Evolutionary conservation across 2,329 filamentous ascomycete species (phyloP), one percentile per base, ranked within the genome.

Genomic region (Gnomoniopsis sp.): DNA sequence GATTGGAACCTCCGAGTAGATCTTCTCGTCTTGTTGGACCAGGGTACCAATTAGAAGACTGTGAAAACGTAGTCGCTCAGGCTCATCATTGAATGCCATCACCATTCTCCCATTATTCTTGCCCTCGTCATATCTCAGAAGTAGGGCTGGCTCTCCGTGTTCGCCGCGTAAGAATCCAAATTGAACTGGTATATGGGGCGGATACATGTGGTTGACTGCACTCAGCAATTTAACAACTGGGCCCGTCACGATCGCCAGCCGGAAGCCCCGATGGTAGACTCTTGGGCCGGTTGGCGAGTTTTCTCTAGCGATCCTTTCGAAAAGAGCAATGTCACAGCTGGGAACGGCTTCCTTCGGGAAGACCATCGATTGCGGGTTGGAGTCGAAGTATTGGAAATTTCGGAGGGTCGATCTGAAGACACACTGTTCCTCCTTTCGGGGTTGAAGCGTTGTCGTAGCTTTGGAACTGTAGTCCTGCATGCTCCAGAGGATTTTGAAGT

Each of bases 401-500:
- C 85, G 84, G 10, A 96, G 75, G 1, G 83, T 86, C 8, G 84
- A 81, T 66, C 88, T 85, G 69, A 90, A 91, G 2, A 89, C 79
- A 57, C 88, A 73, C 2, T 78, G 78, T 73, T 97, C 93, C 54
- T 90, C 88, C 33, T 80, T 78, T 44, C 85, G 82, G 7, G 87
- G 85, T 38, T 85, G 85, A 46, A 96, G 78, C 53, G 85, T 89
- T 26, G 81, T 80, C 67, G 92, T 88, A 2, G 93, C 85, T 66
- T 89, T 91, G 64, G 82, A 83, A 26, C 89, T 90, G 70, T 96
- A 93, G 60, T 96, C 91, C 64, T 92, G 91, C 72, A 96, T 91
- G 65, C 86, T 89, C 85, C 88, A 93, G 12, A 96, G 74, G 62
- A 84, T 86, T 62, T 87, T 84, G 75, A 89, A 96, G 68, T 96